Conservation (phyloP, 2,329 filamentous ascomycete genomes). For the Trichophyton mentagrophytes region DNA sequence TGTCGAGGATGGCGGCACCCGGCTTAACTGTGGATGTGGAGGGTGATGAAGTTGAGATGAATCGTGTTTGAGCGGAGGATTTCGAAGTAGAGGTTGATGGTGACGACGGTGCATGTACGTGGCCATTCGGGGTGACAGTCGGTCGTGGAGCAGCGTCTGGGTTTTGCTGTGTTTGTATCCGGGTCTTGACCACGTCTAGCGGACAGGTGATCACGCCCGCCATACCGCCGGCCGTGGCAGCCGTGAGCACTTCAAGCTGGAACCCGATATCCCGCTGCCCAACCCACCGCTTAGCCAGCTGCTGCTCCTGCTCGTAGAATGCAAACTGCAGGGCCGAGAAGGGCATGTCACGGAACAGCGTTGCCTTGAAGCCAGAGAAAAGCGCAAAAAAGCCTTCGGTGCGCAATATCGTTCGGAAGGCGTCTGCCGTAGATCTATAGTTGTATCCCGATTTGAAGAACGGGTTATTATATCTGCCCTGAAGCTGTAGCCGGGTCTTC, state of each 20-base stretch:
- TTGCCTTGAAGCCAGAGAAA: conserved; percentile 96
- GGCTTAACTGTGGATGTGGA: conserved; percentile 70
- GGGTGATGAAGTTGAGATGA: conserved; percentile 81
- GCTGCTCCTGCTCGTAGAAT: conserved; percentile 91
- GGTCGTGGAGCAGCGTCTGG: conserved; percentile 24
- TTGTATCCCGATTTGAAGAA: conserved; percentile 92
- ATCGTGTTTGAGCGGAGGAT: conserved; percentile 45
- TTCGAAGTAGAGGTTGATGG: conserved; percentile 19
- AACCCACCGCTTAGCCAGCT: conserved; percentile 65
- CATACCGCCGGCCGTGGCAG: conserved; percentile 77
- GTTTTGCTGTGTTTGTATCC: conserved; percentile 83
- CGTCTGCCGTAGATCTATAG: conserved; percentile 75
- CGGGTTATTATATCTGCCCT: conserved; percentile 90
- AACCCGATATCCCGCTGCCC: conserved; percentile 74
- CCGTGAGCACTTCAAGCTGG: conserved; percentile 74
- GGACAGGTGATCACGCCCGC: conserved; percentile 92
- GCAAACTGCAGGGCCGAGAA: conserved; percentile 96
- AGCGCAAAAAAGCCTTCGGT: conserved; percentile 73
- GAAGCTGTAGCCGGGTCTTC: conserved; percentile 90
- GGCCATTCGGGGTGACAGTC: conserved; percentile 11
- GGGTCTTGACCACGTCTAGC: conserved; percentile 92
- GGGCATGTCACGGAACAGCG: conserved; percentile 81
- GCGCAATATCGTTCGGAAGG: conserved; percentile 69
- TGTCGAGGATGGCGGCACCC: conserved; percentile 68
- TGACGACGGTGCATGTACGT: conserved; percentile 10